Conservation (phyloP, 495 filamentous ascomycete genomes). For the Penicillium dipodomyicola region DNA sequence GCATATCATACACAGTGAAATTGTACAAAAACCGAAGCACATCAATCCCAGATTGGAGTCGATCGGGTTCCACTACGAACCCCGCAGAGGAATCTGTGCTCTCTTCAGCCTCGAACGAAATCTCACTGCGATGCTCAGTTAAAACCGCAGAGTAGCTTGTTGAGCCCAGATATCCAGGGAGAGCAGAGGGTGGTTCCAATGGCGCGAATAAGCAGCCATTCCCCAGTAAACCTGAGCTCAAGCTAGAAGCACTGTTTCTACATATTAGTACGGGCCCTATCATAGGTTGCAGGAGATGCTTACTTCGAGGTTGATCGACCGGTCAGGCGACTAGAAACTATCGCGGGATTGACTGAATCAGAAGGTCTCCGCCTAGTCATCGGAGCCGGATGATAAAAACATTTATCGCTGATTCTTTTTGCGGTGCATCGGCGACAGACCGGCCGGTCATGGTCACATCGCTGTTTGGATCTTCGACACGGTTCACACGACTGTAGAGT, state of each 20-base stretch:
- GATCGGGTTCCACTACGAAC: slow-evolving; percentile 29
- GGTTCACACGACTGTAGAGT: slow-evolving; percentile 52
- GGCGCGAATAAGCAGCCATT: slow-evolving; percentile 24
- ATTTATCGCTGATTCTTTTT: slow-evolving; percentile 35
- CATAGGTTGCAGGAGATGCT: slow-evolving; percentile 1
- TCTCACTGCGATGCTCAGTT: slow-evolving; percentile 38
- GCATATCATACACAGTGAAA: slow-evolving; percentile 20
- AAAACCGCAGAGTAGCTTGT: slow-evolving; percentile 51
- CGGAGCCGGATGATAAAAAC: slow-evolving; percentile 46
- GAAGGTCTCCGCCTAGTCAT: slow-evolving; percentile 37
- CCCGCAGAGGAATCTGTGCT: slow-evolving; percentile 29
- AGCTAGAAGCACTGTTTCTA: slow-evolving; percentile 28
- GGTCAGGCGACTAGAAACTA: slow-evolving; percentile 15
- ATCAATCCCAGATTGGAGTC: slow-evolving; percentile 41
- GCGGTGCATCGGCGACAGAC: slow-evolving; percentile 37
- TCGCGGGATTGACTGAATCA: slow-evolving; percentile 13
- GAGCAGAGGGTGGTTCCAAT: slow-evolving; percentile 27
- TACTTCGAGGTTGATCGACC: slow-evolving; percentile 33
- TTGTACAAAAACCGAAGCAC: slow-evolving; percentile 45
- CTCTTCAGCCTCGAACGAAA: slow-evolving; percentile 39
- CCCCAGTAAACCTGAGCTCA: slow-evolving; percentile 26
- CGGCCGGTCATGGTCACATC: slow-evolving; percentile 47
- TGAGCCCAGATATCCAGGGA: slow-evolving; percentile 49
- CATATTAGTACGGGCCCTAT: neutral
- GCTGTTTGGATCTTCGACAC: slow-evolving; percentile 52